Base-by-base conservation (phyloP, 208 protist genomes). In the Crithidia sp. region DNA sequence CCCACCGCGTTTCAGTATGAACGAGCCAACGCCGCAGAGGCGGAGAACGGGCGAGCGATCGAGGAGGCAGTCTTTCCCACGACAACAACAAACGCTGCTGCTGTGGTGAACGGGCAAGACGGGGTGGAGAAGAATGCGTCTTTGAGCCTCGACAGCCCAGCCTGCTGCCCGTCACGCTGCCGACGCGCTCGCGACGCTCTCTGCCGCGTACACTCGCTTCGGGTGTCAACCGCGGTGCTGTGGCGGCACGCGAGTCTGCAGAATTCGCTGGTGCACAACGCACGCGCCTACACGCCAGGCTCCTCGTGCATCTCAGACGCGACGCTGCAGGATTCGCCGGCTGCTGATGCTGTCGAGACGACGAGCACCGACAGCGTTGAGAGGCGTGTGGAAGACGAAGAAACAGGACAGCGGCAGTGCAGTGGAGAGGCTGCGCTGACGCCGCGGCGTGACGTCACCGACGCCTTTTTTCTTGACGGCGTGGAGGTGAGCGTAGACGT, bases 1-100 rank as follows among this genome's bases (percentile, higher is more conserved):
- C 62, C 66, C 12, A 49, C 74, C 14, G 74, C 74, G 6, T 72
- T 60, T 53, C 41, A 72, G 39, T 63, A 71, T 55, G 50, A 71
- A 16, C 49, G 12, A 14, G 49, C 45, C 13, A 2, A 55, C 37
- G 28, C 28, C 28, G 37, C 44, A 8, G 49, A 54, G 17, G 37
- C 44, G 28, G 49, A 54, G 5, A 10, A 39, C 4, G 60, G 40
- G 41, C 9, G 3, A 16, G 14, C 7, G 17, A 5, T 19, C 16
- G 6, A 10, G 37, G 57, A 36, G 37, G 57, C 28, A 17, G 36
- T 0, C 6, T 28, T 37, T 0, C 54, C 19, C 8, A 41, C 10
- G 5, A 36, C 58, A 28, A 28, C 28, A 28, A 28, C 28, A 1
- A 28, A 1, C 28, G 28, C 28, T 28, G 28, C 28, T 28, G 28